A percentile compares a stretch with the other conserved stretches of the same genome.
Evolutionary conservation across 2,329 filamentous ascomycete genomes (phyloP).

Genomic region (Pestalotiopsis fici): DNA sequence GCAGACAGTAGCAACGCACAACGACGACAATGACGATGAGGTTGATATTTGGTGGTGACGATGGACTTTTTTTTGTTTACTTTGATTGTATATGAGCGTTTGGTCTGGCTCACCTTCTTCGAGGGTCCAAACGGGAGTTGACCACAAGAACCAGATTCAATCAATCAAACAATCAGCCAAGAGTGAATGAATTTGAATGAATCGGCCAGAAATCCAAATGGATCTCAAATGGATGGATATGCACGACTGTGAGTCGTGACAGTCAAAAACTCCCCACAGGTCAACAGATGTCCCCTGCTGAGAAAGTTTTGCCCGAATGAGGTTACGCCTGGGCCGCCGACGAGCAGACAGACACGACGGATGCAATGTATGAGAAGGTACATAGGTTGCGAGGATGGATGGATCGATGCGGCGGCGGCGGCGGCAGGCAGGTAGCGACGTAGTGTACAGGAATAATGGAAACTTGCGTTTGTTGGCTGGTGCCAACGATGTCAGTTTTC

Average conservation of each 20-base stretch:
- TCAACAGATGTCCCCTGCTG: slow-evolving; percentile 4
- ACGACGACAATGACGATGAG: neutral
- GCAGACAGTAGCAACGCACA: neutral
- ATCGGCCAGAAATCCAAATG: neutral
- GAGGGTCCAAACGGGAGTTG: neutral
- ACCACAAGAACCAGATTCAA: neutral
- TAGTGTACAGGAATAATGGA: too few species aligned
- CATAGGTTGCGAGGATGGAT: neutral
- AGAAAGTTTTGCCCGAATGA: slow-evolving; percentile 3
- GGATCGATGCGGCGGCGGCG: too few species aligned
- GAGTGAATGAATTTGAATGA: neutral
- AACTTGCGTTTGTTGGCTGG: neutral
- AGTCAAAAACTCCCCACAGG: neutral
- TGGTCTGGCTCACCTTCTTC: slow-evolving; percentile 11
- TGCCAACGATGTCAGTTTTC: neutral
- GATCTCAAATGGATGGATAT: neutral
- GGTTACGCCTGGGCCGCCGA: neutral
- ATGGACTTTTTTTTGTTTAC: too few species aligned
- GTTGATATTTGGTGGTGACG: neutral
- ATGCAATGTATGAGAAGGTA: neutral
- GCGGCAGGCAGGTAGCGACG: too few species aligned
- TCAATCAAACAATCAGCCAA: too few species aligned
- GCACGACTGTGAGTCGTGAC: too few species aligned
- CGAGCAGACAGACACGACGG: neutral
- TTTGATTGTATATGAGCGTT: slow-evolving; percentile 7